Base-by-base conservation (phyloP, 768 basidiomycete species). In the Mycena crocata region DNA sequence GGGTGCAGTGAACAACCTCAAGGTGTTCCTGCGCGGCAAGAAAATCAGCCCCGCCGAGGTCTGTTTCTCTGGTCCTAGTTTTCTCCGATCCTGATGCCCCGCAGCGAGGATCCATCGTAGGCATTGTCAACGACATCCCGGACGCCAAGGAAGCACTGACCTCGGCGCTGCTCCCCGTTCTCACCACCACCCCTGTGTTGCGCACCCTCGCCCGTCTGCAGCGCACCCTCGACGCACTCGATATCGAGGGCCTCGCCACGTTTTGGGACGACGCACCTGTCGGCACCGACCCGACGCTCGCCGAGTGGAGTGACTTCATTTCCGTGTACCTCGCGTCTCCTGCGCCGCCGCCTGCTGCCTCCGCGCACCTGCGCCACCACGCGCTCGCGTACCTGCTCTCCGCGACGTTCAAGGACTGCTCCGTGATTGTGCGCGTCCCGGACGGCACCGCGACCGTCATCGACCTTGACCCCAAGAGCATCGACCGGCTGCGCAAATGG, bases 321-420 rank as follows among this genome's bases (percentile, higher is more conserved):
- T 79, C 87, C 48, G 76, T 69, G 3, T 93, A 90, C 74, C 75
- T 84, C 46, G n/a, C 44, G 1, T 17, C 32, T 8, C 31, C 57
- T 7, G 2, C 52, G 39, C 13, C 49, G 19, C 44, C 67, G 24
- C 62, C 57, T 35, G 48, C 63, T 39, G 46, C 49, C 52, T 10
- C 60, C 5, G 46, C 80, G 26, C 75, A 88, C 64, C 77, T 93
- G 52, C 85, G 87, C 42, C 86, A 92, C 70, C 87, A 91, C 69
- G 74, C 90, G 44, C 79, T 93, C 50, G 90, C 93, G 10, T 94
- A 94, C 76, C 81, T 95, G 24, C 89, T 98, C 56, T 95, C 95
- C 6, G 94, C 94, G 28, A 93, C 93, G 8, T 95, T 99, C 85
- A 99, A 99, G 77, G 97, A 99, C 77, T 99, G 97, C 79, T 98